Evolutionary conservation across 2,329 filamentous ascomycete genomes (phyloP), one percentile per base, ranked within the genome.

Genomic region (Pseudogymnoascus sp.): DNA sequence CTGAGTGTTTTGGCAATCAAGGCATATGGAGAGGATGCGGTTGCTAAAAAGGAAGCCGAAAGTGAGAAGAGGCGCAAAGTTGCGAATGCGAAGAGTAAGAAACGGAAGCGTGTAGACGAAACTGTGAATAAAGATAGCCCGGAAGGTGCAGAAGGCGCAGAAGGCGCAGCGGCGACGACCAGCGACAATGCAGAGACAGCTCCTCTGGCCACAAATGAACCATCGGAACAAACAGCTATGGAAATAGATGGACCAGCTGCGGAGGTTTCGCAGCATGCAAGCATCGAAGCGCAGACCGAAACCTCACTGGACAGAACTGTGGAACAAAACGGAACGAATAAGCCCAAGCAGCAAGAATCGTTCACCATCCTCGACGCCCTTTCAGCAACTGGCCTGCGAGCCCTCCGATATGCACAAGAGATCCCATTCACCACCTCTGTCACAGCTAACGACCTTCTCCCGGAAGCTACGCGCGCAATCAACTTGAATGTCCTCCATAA

Each of bases 311-410:
- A 26, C 19, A 16, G 12, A 26, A 14, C 22, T 14, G 22, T 7
- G 12, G 16, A 56, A 33, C 28, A 22, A 33, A 56, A 56, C n/a
- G 50, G 16, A 56, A 11, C n/a, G 6, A 8, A 56, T 22, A 56
- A 56, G 28, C 19, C 59, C 14, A 38, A 38, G 11, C 33, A 60
- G 26, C 59, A 60, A 26, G 35, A 40, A 14, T 6, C 6, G 59
- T 93, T 96, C 71, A 88, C 86, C n/a, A 93, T 99, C 40, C 84
- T 99, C 7, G 95, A 99, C 75, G 95, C 95, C 0, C 82, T 99
- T 4, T 99, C 95, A 8, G 95, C 95, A 0, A 96, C 93, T 2
- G 95, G 95, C 24, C 83, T 99, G 5, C 88, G 95, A 66, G 95
- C 95, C 5, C 77, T 99, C 43, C 89, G 95, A 65, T 99, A 98